Percentiles rank a stretch among this genome's conserved stretches.
phyloP scores from a whole-genome alignment of 305 asterid genomes.

The Ajuga reptans region DNA sequence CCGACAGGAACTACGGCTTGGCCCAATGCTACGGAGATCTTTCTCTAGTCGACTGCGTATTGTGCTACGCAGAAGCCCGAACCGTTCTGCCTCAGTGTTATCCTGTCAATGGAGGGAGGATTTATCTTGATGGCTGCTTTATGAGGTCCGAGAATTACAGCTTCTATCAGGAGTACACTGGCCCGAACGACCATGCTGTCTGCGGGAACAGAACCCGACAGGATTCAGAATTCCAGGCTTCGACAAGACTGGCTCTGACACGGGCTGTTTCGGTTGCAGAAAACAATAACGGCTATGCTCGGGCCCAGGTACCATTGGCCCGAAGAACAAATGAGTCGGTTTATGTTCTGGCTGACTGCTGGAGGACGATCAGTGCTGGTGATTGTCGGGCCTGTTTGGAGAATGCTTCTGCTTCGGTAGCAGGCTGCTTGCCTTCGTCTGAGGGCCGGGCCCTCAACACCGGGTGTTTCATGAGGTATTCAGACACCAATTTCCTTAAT shows the following conservation, averaged over 20 bases:
- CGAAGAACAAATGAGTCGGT: conserved; percentile 27
- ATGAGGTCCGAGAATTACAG: conserved; percentile 48
- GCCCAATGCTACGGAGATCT: conserved; percentile 71
- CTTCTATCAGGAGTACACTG: conserved; percentile 38
- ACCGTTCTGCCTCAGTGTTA: conserved; percentile 49
- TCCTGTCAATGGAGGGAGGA: conserved; percentile 40
- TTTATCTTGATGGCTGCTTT: conserved; percentile 62
- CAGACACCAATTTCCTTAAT: conserved; percentile 44
- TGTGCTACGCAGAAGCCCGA: conserved; percentile 52
- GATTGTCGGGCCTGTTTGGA: conserved; percentile 43
- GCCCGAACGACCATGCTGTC: conserved; percentile 33
- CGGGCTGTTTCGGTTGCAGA: conserved; percentile 43
- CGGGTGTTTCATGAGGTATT: conserved; percentile 54
- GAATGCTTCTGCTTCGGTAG: conserved; percentile 38
- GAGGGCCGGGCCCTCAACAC: conserved; percentile 53
- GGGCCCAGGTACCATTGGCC: conserved; percentile 27
- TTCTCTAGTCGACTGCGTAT: conserved; percentile 40
- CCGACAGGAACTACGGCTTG: conserved; percentile 36
- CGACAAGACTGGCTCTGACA: conserved; percentile 41
- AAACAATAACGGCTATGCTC: conserved; percentile 37
- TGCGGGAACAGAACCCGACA: conserved; percentile 48
- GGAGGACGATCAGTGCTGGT: conserved; percentile 34
- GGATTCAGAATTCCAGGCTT: conserved; percentile 31
- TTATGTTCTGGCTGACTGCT: conserved; percentile 50
- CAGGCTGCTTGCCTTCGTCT: conserved; percentile 44